Conservation (phyloP, 345 rosid species). For the Xanthoceras sorbifolium region DNA sequence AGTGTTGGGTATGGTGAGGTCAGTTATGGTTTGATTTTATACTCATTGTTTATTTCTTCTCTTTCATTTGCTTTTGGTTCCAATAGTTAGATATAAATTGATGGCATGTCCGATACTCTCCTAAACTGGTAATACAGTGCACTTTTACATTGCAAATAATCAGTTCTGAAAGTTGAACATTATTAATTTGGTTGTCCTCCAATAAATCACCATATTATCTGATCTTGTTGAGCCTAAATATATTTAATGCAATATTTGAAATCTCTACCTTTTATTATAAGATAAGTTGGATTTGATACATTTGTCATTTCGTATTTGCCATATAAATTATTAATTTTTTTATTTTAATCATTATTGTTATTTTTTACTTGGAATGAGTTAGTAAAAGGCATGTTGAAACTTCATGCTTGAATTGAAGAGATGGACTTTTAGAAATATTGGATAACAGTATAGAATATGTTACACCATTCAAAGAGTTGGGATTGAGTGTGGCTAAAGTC, state of each 20-base stretch:
- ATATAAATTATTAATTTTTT: background rate
- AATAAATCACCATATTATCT: background rate
- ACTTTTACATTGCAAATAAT: background rate
- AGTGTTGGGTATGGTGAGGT: conserved; percentile 90
- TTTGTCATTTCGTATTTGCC: background rate
- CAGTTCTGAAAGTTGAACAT: background rate
- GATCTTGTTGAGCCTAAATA: background rate
- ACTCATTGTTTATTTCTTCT: conserved; percentile 2
- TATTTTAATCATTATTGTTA: background rate
- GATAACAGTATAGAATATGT: background rate
- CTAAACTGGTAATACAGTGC: background rate
- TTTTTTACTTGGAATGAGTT: background rate
- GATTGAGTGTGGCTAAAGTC: background rate
- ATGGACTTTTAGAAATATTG: background rate
- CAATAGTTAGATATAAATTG: background rate
- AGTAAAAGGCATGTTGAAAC: background rate
- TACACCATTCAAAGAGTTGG: background rate
- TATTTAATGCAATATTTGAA: background rate
- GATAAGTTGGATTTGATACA: background rate
- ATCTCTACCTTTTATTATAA: background rate
- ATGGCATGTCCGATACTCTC: background rate
- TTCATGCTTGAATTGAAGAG: background rate
- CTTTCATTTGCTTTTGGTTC: background rate
- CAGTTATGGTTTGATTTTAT: conserved; percentile 23
- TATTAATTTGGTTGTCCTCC: background rate